Evolutionary conservation across 169 alveolate genomes (phyloP).

Genomic region (Eimeria brunetti): DNA sequence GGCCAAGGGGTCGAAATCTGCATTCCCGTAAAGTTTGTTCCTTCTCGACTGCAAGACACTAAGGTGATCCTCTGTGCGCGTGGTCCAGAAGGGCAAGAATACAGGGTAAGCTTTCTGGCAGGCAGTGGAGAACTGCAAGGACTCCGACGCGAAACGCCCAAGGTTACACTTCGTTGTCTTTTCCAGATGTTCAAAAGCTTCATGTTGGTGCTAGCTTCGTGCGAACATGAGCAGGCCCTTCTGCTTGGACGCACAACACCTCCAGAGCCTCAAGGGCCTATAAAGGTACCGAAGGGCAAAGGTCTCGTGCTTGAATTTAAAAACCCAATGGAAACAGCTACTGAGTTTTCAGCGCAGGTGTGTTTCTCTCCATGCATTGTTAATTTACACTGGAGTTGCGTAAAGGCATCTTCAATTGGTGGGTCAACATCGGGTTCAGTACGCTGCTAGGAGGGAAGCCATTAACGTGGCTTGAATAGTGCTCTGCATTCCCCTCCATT

Average conservation of each 20-base stretch:
- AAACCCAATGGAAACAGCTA: conserved; percentile 69
- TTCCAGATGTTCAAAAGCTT: background rate
- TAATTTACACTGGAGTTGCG: background rate
- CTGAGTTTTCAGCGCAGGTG: conserved; percentile 74
- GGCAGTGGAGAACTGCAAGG: background rate
- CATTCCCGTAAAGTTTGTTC: conserved; percentile 78
- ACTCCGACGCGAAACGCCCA: background rate
- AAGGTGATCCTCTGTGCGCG: conserved; percentile 81
- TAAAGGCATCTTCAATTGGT: no score
- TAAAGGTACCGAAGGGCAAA: conserved; percentile 78
- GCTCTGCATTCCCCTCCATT: background rate
- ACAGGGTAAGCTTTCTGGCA: conserved; percentile 43
- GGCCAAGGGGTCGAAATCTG: conserved; percentile 69
- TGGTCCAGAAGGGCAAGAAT: conserved; percentile 82
- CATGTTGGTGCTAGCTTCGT: background rate
- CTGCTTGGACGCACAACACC: conserved; percentile 84
- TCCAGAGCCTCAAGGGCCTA: conserved; percentile 86
- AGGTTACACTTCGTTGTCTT: background rate
- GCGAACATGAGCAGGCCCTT: conserved; percentile 70
- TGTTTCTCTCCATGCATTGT: background rate
- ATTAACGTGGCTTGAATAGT: background rate
- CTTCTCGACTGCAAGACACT: conserved; percentile 81
- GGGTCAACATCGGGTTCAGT: background rate
- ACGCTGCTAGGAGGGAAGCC: background rate
- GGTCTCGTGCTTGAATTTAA: conserved; percentile 54